phyloP scores from a whole-genome alignment of 352 stramenopile genomes.

The Phytophthora citricola region DNA sequence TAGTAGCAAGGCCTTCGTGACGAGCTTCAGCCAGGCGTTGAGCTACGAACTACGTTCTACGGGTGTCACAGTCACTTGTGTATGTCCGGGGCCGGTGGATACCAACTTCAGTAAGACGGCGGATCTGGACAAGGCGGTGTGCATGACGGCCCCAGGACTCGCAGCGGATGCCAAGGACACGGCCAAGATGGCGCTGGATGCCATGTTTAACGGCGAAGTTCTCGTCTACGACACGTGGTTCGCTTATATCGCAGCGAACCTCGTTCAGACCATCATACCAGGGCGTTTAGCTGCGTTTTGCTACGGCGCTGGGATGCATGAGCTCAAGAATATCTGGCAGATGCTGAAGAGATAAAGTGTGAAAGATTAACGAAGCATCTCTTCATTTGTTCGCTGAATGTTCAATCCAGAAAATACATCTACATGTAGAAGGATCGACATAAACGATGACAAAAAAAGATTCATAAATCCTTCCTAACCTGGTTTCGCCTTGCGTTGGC shows the following conservation, averaged over 20 bases:
- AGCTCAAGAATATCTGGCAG: constrained; percentile 44
- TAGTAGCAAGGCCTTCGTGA: constrained; percentile 80
- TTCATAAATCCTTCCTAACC: too few relatives aligned
- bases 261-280: constrained; percentile 39
- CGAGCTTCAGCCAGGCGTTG: constrained; percentile 78
- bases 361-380: too few relatives aligned
- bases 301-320: constrained; percentile 41
- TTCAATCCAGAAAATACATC: too few relatives aligned
- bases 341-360: constrained; percentile 43
- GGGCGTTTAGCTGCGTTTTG: constrained; percentile 35
- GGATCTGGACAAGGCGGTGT: constrained; percentile 41
- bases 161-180: constrained; percentile 57
- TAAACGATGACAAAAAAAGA: too few relatives aligned
- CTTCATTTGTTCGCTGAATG: too few relatives aligned
- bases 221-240: constrained; percentile 62
- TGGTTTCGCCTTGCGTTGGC: too few relatives aligned
- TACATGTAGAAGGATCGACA: too few relatives aligned
- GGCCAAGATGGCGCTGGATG: constrained; percentile 56
- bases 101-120: constrained; percentile 75
- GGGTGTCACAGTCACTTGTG: constrained; percentile 82
- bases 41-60: constrained; percentile 83
- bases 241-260: constrained; percentile 39
- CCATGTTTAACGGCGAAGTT: constrained; percentile 68
- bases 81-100: constrained; percentile 69
- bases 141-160: constrained; percentile 46